A percentile compares a stretch with the other conserved stretches of the same genome.
Conservation (phyloP, 768 basidiomycete genomes). For the Rhizopogon salebrosus region DNA sequence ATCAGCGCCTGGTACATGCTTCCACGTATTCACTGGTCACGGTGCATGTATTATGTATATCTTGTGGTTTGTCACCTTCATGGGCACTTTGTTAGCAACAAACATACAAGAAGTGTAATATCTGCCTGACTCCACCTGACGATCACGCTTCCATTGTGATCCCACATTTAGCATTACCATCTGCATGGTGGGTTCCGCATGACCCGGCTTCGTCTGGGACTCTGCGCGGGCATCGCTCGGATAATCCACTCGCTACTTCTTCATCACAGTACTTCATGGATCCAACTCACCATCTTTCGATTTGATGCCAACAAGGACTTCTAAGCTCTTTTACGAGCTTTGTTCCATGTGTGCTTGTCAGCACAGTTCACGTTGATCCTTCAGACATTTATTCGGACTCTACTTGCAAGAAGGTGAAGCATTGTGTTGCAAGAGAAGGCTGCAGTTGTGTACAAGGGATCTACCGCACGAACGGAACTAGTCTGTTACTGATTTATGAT, state of each 20-base stretch:
- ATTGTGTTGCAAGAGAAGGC: not conserved
- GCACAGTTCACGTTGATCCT: not conserved
- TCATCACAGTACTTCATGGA: not conserved
- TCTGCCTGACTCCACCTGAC: no score
- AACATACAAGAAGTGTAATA: not conserved
- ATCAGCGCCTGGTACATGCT: constrained; percentile 62
- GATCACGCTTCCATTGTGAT: no score
- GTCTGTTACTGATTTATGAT: not conserved
- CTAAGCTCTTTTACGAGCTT: not conserved
- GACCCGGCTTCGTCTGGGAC: not conserved
- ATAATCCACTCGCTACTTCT: not conserved
- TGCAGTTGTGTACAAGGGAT: not conserved
- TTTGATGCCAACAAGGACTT: not conserved
- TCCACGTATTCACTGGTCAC: constrained; percentile 6
- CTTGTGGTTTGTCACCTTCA: not conserved
- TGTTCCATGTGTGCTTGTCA: not conserved
- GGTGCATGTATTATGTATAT: not conserved
- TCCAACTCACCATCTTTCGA: not conserved
- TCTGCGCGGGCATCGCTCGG: not conserved
- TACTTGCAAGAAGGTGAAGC: not conserved
- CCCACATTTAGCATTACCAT: not conserved
- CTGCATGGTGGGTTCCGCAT: not conserved
- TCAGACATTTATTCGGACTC: not conserved
- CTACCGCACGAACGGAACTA: not conserved
- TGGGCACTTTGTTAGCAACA: not conserved